Base-by-base conservation (phyloP, 805 yeast genomes). In the Myxozyma neotropica region DNA sequence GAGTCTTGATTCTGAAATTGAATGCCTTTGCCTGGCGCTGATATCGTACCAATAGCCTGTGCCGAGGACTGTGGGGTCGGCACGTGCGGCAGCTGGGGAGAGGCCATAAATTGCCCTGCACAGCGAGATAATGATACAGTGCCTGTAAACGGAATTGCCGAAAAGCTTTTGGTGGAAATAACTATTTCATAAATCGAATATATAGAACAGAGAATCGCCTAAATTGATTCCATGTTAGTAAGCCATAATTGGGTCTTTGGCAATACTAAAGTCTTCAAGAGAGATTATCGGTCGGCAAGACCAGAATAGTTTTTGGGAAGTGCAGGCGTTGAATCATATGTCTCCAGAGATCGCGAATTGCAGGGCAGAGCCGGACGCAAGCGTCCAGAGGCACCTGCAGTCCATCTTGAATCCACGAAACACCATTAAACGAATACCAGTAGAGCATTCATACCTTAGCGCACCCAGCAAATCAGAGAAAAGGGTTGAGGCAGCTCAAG, bases 81-180 rank as follows among this genome's bases (percentile, higher is more conserved):
- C 49, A 40, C 53, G 40, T 36, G 47, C 39, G 43, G 57, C 31
- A 42, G 42, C 42, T 49, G 59, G n/a, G 59, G 59, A 19, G 59
- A 56, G n/a, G 55, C 55, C 59, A 38, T 38, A 8, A 2, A 38
- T 38, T 38, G 21, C 19, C 43, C 21, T 38, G 17, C 10, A 13
- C 6, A 17, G 43, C n/a, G 7, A 15, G 23, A 8, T 10, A 17
- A n/a, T 19, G 17, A 8, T 38, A 17, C 43, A 38, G 43, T n/a
- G 43, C n/a, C 43, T 38, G 43, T 38, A 19, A 19, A 19, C 17
- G n/a, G n/a, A 19, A 15, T 19, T 38, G 43, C 43, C 10, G 21
- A 38, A 10, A 13, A 19, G 10, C 21, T 4, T 38, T 5, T 7
- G 33, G 10, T 6, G n/a, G 21, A 10, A n/a, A 15, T 17, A 38